A percentile compares a stretch with the other conserved stretches of the same genome.
phyloP scores from a whole-genome alignment of 129 eudicot genomes.

The Arctium lappa region DNA sequence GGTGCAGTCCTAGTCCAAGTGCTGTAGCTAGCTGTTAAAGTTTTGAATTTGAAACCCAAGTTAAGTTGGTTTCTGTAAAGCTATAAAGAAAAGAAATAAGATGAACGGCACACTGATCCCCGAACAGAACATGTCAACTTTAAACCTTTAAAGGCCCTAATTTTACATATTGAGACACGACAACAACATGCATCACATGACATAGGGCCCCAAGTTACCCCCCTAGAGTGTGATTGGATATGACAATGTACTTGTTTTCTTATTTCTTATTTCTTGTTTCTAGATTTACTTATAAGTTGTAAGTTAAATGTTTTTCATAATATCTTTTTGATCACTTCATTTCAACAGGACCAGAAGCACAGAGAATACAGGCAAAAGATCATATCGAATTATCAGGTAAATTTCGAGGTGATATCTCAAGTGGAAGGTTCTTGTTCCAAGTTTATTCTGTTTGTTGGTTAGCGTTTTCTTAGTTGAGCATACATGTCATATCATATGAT shows the following conservation, averaged over 20 bases:
- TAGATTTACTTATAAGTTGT: not conserved
- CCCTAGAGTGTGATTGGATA: not conserved
- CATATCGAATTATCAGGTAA: constrained; percentile 87
- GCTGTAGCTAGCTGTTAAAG: not conserved
- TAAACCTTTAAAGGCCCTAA: not conserved
- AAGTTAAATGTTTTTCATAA: not conserved
- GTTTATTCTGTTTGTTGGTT: not conserved
- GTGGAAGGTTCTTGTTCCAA: not conserved
- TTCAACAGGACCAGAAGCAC: constrained; percentile 75
- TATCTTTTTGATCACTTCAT: constrained; percentile 1
- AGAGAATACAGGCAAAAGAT: constrained; percentile 89
- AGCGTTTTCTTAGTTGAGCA: not conserved
- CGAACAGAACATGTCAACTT: not conserved
- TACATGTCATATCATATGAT: not conserved
- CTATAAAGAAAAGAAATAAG: not conserved
- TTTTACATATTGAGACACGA: not conserved
- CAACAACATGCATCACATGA: not conserved
- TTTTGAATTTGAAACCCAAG: not conserved
- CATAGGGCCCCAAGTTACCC: not conserved
- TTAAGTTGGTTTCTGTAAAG: not conserved
- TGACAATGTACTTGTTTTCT: not conserved
- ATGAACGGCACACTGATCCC: not conserved
- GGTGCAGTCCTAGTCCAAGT: not conserved
- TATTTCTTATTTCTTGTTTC: not conserved
- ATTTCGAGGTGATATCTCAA: not conserved